Evolutionary conservation across 768 basidiomycete species (phyloP), one percentile per base, ranked within the genome.

Genomic region (Boletus reticuloceps): DNA sequence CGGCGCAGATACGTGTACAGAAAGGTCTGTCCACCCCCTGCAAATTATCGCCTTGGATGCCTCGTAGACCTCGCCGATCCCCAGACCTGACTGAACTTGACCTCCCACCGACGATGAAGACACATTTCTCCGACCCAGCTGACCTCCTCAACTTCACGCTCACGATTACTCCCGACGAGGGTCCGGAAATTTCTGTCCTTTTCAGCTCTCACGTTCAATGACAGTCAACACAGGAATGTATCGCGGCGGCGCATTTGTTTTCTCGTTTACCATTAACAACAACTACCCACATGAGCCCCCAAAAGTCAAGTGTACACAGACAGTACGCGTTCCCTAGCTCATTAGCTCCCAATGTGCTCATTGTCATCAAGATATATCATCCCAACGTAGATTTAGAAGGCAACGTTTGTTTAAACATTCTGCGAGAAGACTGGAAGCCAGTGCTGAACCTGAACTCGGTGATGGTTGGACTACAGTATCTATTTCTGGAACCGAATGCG

Each of bases 221-320:
- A 40, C 16, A 20, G 27, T 40, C 46, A 29, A 3, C 37, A 22
- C 55, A 98, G 96, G 97, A 64, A 98, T 99, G 91, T 99, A 99
- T 81, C 92, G 94, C 75, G 92, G 93, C 65, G 96, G 94, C 61
- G 77, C 86, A 19, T 99, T 98, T 78, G 74, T 78, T 51, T 99
- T 99, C 79, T 94, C 93, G 38, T 95, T 99, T 74, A 83, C 79
- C 61, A 98, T 99, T 83, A 97, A 93, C 75, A 87, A 85, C 72
- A 98, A 96, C 75, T 99, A 99, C 74, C 97, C 97, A 51, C 97
- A 99, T 71, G 96, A 99, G 64, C 94, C 97, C 49, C 97, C 97
- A 66, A 99, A 98, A 75, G 97, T 99, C 76, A 94, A 96, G 70
- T 98, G 96, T 77, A 88, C 86, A 44, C 93, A 93, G 69, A 97